phyloP scores from a whole-genome alignment of 805 yeast genomes.

The Schizosaccharomyces cryophilus region DNA sequence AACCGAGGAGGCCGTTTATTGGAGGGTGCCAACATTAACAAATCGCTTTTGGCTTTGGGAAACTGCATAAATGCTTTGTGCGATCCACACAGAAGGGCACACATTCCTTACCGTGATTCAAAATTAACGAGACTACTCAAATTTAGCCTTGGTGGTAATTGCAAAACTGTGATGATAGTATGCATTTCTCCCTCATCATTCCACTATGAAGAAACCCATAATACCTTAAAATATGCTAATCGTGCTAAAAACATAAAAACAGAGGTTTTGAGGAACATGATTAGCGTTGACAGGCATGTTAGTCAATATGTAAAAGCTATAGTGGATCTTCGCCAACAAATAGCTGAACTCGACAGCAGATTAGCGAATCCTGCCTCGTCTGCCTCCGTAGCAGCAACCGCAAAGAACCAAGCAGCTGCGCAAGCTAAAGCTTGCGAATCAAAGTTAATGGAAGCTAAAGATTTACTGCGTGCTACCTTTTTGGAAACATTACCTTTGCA shows the following conservation, averaged over 20 bases:
- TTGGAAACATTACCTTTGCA: neutral
- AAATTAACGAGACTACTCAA: constrained; percentile 61
- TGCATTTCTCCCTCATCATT: constrained; percentile 54
- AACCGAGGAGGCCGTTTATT: constrained; percentile 56
- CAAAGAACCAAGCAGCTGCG: neutral
- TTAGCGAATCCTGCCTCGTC: neutral
- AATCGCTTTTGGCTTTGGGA: constrained; percentile 69
- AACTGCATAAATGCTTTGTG: constrained; percentile 64
- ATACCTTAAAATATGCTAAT: constrained; percentile 74
- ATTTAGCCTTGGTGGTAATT: constrained; percentile 62
- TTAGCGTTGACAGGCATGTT: constrained; percentile 55
- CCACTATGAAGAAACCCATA: constrained; percentile 82
- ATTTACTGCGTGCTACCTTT: neutral
- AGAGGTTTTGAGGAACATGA: constrained; percentile 46
- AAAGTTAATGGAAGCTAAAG: neutral
- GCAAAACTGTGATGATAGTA: constrained; percentile 84
- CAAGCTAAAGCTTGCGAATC: neutral
- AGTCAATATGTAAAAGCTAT: constrained; percentile 68
- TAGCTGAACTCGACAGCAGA: constrained; percentile 34
- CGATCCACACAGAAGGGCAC: constrained; percentile 16
- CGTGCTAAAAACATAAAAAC: constrained; percentile 80
- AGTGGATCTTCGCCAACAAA: constrained; percentile 52
- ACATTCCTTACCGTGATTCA: constrained; percentile 47
- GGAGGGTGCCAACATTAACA: constrained; percentile 77
- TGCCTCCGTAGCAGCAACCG: neutral